These are phyloP conservation scores for Fusarium pseudocircinatum DNA, from an alignment of 2,329 filamentous ascomycete species.

Conservation along the genomic window DNA sequence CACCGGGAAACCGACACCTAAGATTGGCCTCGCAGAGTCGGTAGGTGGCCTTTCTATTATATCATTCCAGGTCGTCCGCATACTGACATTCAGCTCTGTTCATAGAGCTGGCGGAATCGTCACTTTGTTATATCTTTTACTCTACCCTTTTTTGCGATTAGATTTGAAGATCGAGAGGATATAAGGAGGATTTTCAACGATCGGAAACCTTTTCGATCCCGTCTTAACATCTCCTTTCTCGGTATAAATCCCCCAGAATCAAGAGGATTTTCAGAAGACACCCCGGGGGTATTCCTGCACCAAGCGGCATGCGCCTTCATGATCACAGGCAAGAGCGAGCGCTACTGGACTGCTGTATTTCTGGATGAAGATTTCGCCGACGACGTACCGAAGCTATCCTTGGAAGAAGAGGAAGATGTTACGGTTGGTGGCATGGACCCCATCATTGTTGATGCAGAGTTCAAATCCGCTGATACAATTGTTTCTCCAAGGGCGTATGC, in stretches of 20 bases:
- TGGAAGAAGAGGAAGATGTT: neutral
- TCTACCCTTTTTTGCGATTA: conserved; percentile 17
- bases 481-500: conserved; percentile 13
- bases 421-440: neutral
- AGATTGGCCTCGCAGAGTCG: neutral
- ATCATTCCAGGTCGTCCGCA: neutral
- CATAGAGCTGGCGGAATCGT: neutral
- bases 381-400: neutral
- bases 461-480: neutral
- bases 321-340: conserved; percentile 8
- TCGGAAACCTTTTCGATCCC: neutral
- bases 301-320: conserved; percentile 2
- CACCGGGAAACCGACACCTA: neutral
- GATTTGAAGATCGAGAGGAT: conserved; percentile 1
- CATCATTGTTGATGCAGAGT: neutral
- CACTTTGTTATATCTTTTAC: conserved; percentile 19
- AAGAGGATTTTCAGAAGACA: neutral
- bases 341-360: conserved; percentile 6
- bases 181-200: neutral
- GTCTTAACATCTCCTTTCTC: neutral
- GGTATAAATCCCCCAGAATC: neutral
- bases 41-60: neutral
- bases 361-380: neutral
- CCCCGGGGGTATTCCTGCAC: neutral
- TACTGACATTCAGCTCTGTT: neutral